These are phyloP conservation scores for Candida labiduridarum DNA, from an alignment of 1,139 yeast genomes.

Conservation along the genomic window DNA sequence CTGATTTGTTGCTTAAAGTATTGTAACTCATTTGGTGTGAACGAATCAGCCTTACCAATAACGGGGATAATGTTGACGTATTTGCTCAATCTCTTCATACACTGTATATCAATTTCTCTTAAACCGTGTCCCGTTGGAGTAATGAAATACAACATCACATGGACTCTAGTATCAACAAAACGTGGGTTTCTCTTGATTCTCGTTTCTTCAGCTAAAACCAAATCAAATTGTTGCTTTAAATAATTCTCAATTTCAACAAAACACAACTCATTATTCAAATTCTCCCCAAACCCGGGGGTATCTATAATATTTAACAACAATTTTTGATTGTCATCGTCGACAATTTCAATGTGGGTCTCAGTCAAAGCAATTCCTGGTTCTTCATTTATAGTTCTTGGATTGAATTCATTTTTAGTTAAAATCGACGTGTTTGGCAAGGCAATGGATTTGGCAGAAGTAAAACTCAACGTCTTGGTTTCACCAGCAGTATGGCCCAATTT, in stretches of 20 bases:
- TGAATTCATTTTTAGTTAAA: slow-evolving; percentile 44
- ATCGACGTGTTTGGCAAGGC: slow-evolving; percentile 50
- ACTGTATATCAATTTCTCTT: slow-evolving; percentile 71
- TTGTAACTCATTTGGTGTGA: slow-evolving; percentile 74
- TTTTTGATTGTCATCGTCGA: slow-evolving; percentile 77
- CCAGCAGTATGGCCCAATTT: slow-evolving; percentile 23
- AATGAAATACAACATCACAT: slow-evolving; percentile 68
- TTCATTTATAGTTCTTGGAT: slow-evolving; percentile 47
- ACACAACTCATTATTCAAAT: slow-evolving; percentile 63
- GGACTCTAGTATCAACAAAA: slow-evolving; percentile 77
- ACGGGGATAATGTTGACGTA: slow-evolving; percentile 89
- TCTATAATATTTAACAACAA: slow-evolving; percentile 65
- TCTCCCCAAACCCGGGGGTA: slow-evolving; percentile 81
- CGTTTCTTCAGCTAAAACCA: slow-evolving; percentile 87
- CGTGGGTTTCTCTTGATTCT: slow-evolving; percentile 86
- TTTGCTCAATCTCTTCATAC: slow-evolving; percentile 75
- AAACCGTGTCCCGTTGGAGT: slow-evolving; percentile 81
- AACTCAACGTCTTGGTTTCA: slow-evolving; percentile 53
- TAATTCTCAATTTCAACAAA: slow-evolving; percentile 73
- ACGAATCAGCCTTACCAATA: slow-evolving; percentile 82
- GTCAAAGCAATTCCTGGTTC: slow-evolving; percentile 68
- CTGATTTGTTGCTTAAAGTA: slow-evolving; percentile 54
- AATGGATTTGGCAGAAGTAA: slow-evolving; percentile 53
- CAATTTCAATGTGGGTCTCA: slow-evolving; percentile 67
- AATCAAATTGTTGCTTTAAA: slow-evolving; percentile 88